Evolutionary conservation across 352 stramenopile genomes (phyloP), one percentile per base, ranked within the genome.

Genomic region (Phytophthora syringae): DNA sequence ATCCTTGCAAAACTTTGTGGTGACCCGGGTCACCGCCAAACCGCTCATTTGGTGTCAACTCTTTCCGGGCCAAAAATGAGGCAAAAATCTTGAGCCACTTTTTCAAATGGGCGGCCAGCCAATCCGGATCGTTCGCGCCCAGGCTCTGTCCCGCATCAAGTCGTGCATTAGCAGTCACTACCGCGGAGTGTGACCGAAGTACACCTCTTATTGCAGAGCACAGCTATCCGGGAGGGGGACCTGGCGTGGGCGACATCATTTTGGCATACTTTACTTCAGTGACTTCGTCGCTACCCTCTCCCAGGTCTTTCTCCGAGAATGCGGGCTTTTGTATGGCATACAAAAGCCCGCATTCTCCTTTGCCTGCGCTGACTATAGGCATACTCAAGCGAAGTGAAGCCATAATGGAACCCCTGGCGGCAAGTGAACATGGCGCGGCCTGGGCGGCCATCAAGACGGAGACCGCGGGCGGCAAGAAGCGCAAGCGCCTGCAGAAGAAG

Each of bases 401-500:
- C 57, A 60, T 25, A 51, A 93, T 93, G 85, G 85, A 93, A 71
- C 85, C 85, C 65, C 78, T 93, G 53, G 82, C 72, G 7, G 74
- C 70, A 49, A 80, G 79, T 28, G 82, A 90, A 62, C 79, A 89
- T 83, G 76, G 64, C 7, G 57, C 80, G 47, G 73, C 81, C 25
- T 94, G 85, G 85, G 70, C 78, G 37, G 78, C 81, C n/a, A 62
- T 89, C 42, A 77, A 77, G 66, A 92, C 90, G 51, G 60, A 74
- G n/a, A 55, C 21, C 24, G 34, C 55, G 6, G 79, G 86, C 37
- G 82, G 79, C 44, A 95, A 95, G 80, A 95, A 96, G 84, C 88
- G 88, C 79, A 94, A 94, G 78, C 88, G 88, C 10, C 72, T 94
- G 60, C 90, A 97, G 71, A 95, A 94, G 79, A 96, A 96, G 68